Evolutionary conservation across 108 stramenopile species (phyloP).

Genomic region (Conticribra guillardii): DNA sequence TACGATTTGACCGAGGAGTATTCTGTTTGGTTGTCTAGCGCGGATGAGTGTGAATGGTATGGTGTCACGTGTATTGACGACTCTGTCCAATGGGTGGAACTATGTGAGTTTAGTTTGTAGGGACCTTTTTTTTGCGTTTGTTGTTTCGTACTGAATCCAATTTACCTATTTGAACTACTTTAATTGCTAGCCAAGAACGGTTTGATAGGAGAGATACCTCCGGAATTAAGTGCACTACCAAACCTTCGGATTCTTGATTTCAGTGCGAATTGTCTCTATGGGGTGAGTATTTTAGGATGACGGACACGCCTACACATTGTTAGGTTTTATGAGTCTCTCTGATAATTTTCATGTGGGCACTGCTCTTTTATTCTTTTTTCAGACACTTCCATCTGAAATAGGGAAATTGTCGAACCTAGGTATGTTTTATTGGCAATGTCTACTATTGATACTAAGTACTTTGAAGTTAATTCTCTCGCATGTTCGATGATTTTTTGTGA

Average conservation of each 20-base stretch:
- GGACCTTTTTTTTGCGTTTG: background rate
- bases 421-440: no score
- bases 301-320: no score
- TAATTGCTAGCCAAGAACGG: background rate
- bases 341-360: no score
- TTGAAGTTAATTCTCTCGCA: background rate
- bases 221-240: background rate
- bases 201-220: conserved; percentile 2
- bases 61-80: conserved; percentile 6
- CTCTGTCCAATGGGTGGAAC: background rate
- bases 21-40: conserved; percentile 1
- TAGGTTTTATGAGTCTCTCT: no score
- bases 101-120: conserved; percentile 1
- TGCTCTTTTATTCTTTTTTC: background rate
- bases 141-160: background rate
- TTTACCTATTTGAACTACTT: background rate
- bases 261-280: background rate
- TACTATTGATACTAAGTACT: background rate
- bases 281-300: background rate
- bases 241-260: background rate
- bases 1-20: no score
- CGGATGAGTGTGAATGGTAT: conserved; percentile 16
- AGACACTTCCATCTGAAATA: conserved; percentile 6
- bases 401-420: no score
- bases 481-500: background rate